Evolutionary conservation across 164 flowering plant species (phyloP), one percentile per base, ranked within the genome.

Genomic region (Vitis rupestris): DNA sequence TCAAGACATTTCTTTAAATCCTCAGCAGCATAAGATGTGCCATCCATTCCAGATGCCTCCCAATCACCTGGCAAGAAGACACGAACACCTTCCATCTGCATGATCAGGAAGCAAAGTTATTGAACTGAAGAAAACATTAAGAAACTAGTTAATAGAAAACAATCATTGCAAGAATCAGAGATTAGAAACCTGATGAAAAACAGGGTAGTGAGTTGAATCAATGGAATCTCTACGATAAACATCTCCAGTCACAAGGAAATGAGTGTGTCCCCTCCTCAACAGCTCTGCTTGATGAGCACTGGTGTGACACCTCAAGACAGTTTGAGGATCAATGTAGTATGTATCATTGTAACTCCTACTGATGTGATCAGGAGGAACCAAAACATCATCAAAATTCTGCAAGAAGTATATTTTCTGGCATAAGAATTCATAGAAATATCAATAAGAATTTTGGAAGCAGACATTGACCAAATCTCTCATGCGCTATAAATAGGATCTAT

Each of bases 331-430:
- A 47, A 87, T 72, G 69, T 87, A 87, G 44, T 37, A 87, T 48
- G 91, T 87, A 63, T 87, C 91, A 76, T 87, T 87, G 77, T 87
- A 85, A 75, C 89, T 85, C 80, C 91, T 77, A 81, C 91, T 37
- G 12, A 87, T 86, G 76, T 87, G 91, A 74, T 85, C 88, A 62
- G 86, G 80, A 75, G 91, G 91, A 74, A 87, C 89, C 78, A 87
- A 72, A 55, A 87, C 87, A 80, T 86, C 91, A 75, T 87, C 91
- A 81, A 87, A 87, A 73, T 87, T 87, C 91, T 87, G 89, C 83
- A 87, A 70, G 64, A 72, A 65, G 61, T 48, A 64, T 51, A 70
- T 31, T 66, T 19, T 19, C 9, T 23, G 60, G 66, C 48, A 73
- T 19, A 75, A 61, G 23, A 59, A 75, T 23, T 23, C 27, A 23